These are phyloP conservation scores for Cinnamomum chago DNA, from an alignment of 164 flowering plant species.

Conservation along the genomic window DNA sequence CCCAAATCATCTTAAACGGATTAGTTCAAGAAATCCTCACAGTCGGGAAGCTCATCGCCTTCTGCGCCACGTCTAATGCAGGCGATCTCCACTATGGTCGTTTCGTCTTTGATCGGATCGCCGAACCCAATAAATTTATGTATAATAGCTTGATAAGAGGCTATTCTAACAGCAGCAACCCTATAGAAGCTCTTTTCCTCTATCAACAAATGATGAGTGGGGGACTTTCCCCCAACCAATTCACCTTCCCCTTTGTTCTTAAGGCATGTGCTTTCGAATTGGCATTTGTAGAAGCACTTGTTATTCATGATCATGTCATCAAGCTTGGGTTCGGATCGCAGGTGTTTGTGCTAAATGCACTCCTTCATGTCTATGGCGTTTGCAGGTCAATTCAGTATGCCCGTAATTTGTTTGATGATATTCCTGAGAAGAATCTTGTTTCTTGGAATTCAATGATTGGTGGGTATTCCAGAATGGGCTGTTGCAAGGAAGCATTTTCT, in stretches of 20 bases:
- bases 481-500: constrained; percentile 25
- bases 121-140: constrained; percentile 35
- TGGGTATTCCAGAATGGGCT: constrained; percentile 39
- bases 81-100: constrained; percentile 30
- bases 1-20: constrained; percentile 27
- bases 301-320: constrained; percentile 34
- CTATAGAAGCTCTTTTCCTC: constrained; percentile 26
- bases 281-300: constrained; percentile 20
- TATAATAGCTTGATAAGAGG: constrained; percentile 46
- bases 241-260: constrained; percentile 56
- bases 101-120: constrained; percentile 21
- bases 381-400: constrained; percentile 31
- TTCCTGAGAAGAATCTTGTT: constrained; percentile 34
- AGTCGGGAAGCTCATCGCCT: constrained; percentile 26
- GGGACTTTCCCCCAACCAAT: constrained; percentile 38
- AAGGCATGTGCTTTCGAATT: constrained; percentile 35
- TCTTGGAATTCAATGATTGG: constrained; percentile 59
- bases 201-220: constrained; percentile 30
- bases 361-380: constrained; percentile 29
- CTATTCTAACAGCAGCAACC: constrained; percentile 21
- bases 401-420: constrained; percentile 36
- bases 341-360: constrained; percentile 38
- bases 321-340: constrained; percentile 38
- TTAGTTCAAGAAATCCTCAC: constrained; percentile 17
- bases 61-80: constrained; percentile 20